Evolutionary conservation across 1,139 yeast species (phyloP).

Genomic region (Petasospora fabianii): DNA sequence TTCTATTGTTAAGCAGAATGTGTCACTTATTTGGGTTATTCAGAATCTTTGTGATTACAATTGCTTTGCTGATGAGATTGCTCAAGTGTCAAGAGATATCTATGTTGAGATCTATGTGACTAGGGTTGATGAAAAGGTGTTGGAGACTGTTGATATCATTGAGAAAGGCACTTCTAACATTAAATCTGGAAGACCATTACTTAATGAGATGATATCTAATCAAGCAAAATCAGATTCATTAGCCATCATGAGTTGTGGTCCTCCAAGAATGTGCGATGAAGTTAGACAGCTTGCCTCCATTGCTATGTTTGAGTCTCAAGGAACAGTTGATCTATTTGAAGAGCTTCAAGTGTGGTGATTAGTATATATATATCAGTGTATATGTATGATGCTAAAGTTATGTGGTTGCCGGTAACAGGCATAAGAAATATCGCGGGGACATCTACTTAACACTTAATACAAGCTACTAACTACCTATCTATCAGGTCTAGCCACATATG

Average conservation of each 20-base stretch:
- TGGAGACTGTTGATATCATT: not conserved
- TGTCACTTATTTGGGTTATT: slow-evolving; percentile 40
- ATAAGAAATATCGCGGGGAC: no score
- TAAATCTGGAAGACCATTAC: not conserved
- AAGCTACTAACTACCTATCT: no score
- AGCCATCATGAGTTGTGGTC: slow-evolving; percentile 39
- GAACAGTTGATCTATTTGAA: slow-evolving; percentile 21
- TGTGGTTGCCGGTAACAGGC: no score
- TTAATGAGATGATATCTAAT: no score
- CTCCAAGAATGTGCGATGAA: slow-evolving; percentile 47
- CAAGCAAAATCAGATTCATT: slow-evolving; percentile 35
- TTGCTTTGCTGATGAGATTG: slow-evolving; percentile 46
- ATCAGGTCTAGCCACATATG: no score
- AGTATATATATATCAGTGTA: no score
- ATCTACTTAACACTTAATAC: no score
- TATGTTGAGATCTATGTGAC: slow-evolving; percentile 32
- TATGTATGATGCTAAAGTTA: no score
- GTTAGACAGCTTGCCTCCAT: slow-evolving; percentile 36
- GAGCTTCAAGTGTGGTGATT: slow-evolving; percentile 21
- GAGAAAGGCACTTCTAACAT: not conserved
- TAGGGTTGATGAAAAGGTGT: not conserved
- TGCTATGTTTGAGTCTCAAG: slow-evolving; percentile 29
- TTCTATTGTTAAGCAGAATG: slow-evolving; percentile 2
- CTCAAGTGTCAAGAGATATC: slow-evolving; percentile 29
- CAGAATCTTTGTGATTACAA: slow-evolving; percentile 43